phyloP scores from a whole-genome alignment of 129 eudicot genomes.

The Dittrichia graveolens region DNA sequence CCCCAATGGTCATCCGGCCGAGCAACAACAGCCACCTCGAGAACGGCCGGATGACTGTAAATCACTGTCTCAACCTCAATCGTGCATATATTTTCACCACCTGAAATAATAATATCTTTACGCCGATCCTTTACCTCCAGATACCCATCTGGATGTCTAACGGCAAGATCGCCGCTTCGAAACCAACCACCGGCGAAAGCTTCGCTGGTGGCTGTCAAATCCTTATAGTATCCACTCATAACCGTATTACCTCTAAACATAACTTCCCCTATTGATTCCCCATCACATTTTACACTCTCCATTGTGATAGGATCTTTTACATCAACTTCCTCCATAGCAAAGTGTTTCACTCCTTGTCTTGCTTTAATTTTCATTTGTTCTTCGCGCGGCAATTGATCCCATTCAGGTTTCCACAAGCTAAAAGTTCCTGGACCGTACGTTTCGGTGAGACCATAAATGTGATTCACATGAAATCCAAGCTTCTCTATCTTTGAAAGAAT shows the following conservation, averaged over 20 bases:
- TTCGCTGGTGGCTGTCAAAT: conserved; percentile 19
- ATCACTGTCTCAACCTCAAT: conserved; percentile 32
- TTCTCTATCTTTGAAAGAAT: conserved; percentile 32
- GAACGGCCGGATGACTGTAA: conserved; percentile 27
- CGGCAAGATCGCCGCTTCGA: conserved; percentile 22
- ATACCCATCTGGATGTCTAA: conserved; percentile 25
- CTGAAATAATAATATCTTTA: conserved; percentile 26
- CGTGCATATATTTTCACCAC: conserved; percentile 30
- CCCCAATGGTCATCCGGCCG: conserved; percentile 35
- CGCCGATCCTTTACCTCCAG: conserved; percentile 30
- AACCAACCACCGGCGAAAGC: conserved; percentile 29
- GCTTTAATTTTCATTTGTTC: conserved; percentile 24
- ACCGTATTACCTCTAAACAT: conserved; percentile 29
- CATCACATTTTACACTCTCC: conserved; percentile 28
- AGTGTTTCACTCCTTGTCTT: conserved; percentile 24
- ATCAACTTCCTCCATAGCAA: conserved; percentile 16
- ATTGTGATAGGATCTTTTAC: conserved; percentile 28
- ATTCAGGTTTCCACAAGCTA: conserved; percentile 29
- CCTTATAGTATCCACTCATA: conserved; percentile 34
- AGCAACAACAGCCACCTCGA: conserved; percentile 33
- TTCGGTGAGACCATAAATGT: conserved; percentile 31
- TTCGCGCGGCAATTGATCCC: conserved; percentile 23
- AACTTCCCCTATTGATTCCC: conserved; percentile 29
- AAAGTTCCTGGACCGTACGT: conserved; percentile 12
- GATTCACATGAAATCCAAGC: conserved; percentile 27